Percentiles rank a stretch among this genome's conserved stretches.
Evolutionary conservation across 345 rosid species (phyloP).

Genomic region (Bretschneidera sinensis): DNA sequence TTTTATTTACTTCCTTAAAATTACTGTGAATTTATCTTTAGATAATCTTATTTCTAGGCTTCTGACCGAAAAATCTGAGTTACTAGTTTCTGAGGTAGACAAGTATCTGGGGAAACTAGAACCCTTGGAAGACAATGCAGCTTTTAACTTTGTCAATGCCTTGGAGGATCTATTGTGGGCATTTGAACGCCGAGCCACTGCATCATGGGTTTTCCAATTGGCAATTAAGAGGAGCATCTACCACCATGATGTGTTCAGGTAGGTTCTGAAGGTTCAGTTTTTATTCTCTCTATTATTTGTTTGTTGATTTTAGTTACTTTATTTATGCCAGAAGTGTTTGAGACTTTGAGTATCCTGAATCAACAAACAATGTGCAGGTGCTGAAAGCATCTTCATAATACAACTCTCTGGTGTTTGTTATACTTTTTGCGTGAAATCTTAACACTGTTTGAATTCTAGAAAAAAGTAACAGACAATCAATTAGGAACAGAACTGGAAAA

Average conservation of each 20-base stretch:
- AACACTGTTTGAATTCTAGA: too few species aligned
- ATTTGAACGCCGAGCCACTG: slow-evolving; percentile 86
- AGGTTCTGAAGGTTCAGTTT: slow-evolving; percentile 9
- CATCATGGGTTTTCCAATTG: slow-evolving; percentile 84
- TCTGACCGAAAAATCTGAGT: slow-evolving; percentile 50
- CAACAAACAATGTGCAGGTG: neutral
- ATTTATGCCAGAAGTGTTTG: neutral
- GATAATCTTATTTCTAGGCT: slow-evolving; percentile 47
- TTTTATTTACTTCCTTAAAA: neutral
- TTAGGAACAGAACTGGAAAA: too few species aligned
- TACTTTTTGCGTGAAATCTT: too few species aligned
- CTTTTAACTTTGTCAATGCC: slow-evolving; percentile 84
- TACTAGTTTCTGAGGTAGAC: slow-evolving; percentile 66
- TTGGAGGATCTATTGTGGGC: slow-evolving; percentile 89
- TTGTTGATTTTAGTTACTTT: neutral
- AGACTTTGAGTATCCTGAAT: neutral
- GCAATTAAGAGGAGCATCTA: slow-evolving; percentile 76
- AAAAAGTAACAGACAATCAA: too few species aligned
- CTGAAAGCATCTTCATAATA: too few species aligned
- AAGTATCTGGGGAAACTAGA: slow-evolving; percentile 55
- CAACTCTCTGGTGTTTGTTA: too few species aligned
- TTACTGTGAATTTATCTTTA: neutral
- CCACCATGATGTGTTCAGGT: slow-evolving; percentile 76
- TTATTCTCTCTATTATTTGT: neutral
- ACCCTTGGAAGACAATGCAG: slow-evolving; percentile 72